These are phyloP conservation scores for Colletotrichum sp. DNA, from an alignment of 2,329 filamentous ascomycete genomes.

Conservation along the genomic window DNA sequence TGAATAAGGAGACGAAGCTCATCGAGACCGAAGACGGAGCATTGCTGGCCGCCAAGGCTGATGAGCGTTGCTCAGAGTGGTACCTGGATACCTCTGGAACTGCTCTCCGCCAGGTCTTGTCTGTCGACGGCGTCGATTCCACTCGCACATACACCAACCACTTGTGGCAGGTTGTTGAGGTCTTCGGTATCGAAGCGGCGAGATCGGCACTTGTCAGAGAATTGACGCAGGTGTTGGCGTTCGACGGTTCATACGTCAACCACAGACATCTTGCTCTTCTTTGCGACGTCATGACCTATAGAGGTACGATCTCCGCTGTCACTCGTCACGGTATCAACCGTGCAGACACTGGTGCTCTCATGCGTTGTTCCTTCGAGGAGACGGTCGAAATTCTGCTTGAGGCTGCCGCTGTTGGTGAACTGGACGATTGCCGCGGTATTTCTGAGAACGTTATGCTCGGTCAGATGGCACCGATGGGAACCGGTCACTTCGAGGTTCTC, in stretches of 20 bases:
- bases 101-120: constrained; percentile 81
- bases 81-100: constrained; percentile 95
- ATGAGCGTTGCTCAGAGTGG: constrained; percentile 85
- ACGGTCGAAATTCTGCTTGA: constrained; percentile 98
- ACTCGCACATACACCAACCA: constrained; percentile 92
- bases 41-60: constrained; percentile 75
- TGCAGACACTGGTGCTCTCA: constrained; percentile 94
- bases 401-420: constrained; percentile 90
- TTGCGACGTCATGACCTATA: constrained; percentile 97
- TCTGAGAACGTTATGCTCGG: constrained; percentile 99
- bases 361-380: constrained; percentile 99
- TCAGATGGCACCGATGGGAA: constrained; percentile 95
- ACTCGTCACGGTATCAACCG: constrained; percentile 99
- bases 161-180: constrained; percentile 91
- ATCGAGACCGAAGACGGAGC: constrained; percentile 73
- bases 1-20: constrained; percentile 79
- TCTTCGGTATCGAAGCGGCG: constrained; percentile 95
- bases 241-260: constrained; percentile 99
- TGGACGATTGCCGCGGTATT: constrained; percentile 97
- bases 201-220: constrained; percentile 87
- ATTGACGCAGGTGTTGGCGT: constrained; percentile 90
- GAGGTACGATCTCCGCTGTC: constrained; percentile 92
- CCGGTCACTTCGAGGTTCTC: constrained; percentile 92
- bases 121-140: constrained; percentile 86
- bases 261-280: constrained; percentile 95